Base-by-base conservation (phyloP, 805 yeast genomes). In the Candida krabiensis region DNA sequence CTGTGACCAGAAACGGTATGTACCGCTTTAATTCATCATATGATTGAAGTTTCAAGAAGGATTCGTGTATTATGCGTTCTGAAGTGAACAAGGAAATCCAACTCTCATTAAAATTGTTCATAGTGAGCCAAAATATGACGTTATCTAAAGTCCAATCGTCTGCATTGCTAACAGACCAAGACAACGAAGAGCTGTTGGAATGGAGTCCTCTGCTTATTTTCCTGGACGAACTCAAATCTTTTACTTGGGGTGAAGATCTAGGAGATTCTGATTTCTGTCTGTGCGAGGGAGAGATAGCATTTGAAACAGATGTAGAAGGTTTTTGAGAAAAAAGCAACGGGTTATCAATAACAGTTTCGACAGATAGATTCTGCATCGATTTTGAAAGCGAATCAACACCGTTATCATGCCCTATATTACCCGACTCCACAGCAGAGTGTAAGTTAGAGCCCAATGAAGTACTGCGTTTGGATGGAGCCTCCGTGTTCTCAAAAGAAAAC, bases 81-180 rank as follows among this genome's bases (percentile, higher is more conserved):
- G 69, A 69, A 28, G 64, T 64, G 59, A 89, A 84, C 13, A 80
- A 73, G 4, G 69, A 74, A n/a, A 74, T 66, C 96, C 96, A 89
- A 11, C 81, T 67, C 3, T 71, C 75, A 47, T 83, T 83, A 61
- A 89, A 89, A 15, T 74, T 70, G 56, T 88, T 73, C n/a, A 60
- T 50, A 6, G 73, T 80, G 18, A 89, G 67, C 95, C 96, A 89
- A 33, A 64, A 56, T 0, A 70, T 42, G 1, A 88, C 90, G 36
- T 84, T 69, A n/a, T 72, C 77, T 46, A 75, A 64, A 2, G 82
- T 77, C 96, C 96, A 88, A 41, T 77, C 81, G 5, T 69, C 70
- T 1, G 84, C 77, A 37, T 69, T 69, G 22, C 67, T 66, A 0
- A 73, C 76, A 17, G 71, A 68, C 81, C 81, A 77, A 2, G 64